Base-by-base conservation (phyloP, 139 green algal species). In the Penium margaritaceum region DNA sequence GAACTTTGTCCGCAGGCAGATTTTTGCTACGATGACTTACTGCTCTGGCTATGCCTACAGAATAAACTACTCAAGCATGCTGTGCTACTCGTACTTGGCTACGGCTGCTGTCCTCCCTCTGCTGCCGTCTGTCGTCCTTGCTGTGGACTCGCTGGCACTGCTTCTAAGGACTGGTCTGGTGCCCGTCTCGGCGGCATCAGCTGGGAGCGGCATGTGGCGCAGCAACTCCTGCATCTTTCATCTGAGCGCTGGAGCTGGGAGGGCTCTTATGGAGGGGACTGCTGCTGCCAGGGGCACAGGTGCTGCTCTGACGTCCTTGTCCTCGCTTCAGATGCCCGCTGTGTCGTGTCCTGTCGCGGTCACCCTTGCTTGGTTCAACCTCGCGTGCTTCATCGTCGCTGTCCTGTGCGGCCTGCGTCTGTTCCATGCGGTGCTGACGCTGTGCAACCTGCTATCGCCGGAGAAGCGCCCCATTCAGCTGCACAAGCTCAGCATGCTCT, bases 11-110 rank as follows among this genome's bases (percentile, higher is more conserved):
- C 73, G 87, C 9, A 83, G 91, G 0, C 92, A 97, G 84, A 82
- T 96, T 70, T 95, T 87, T 74, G 92, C 96, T 27, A 83, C 95
- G 66, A 89, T 95, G 83, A 97, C 91, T 0, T 97, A 95, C 55
- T 62, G 81, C 54, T 78, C 57, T 53, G 0, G 14, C 19, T 85
- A 84, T 72, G 86, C 87, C 71, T 70, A 70, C 27, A 53, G 66
- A 34, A 83, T 84, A 55, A 86, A 86, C 75, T 85, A 90, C 77
- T 71, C 27, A 7, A 86, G 94, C 74, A 84, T 89, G 61, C 47
- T 75, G 3, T 61, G 30, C 67, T 63, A 81, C 70, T 75, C 72
- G 24, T 91, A 85, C 64, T 75, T 85, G 3, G 93, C 89, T 0
- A 81, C 73, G 79, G 84, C 77, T 15, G 73, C 91, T 12, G 79